These are phyloP conservation scores for Aspergillus coremiiformis DNA, from an alignment of 495 filamentous ascomycete species.

Conservation along the genomic window DNA sequence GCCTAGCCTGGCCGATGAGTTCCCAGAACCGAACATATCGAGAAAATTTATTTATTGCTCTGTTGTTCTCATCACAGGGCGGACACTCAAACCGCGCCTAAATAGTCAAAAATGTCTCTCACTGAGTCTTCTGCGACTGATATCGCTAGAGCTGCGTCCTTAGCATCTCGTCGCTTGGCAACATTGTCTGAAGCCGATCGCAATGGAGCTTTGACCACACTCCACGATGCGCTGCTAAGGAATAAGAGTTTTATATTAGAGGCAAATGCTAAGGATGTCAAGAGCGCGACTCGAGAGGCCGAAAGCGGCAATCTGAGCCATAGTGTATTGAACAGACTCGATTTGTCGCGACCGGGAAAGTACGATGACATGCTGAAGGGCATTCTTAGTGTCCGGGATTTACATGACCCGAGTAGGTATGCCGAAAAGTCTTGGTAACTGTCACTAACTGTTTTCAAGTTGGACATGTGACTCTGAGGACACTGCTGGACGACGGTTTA, in stretches of 20 bases:
- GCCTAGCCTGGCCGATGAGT: too few relatives aligned
- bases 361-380: conserved; percentile 98
- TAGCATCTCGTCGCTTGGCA: conserved; percentile 62
- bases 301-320: conserved; percentile 67
- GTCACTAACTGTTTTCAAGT: conserved; percentile 45
- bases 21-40: too few relatives aligned
- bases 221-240: conserved; percentile 61
- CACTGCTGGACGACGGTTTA: conserved; percentile 81
- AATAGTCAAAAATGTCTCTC: conserved; percentile 69
- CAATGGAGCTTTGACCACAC: conserved; percentile 75
- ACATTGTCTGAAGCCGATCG: conserved; percentile 56
- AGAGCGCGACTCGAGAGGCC: conserved; percentile 62
- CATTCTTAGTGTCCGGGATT: conserved; percentile 77
- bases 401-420: conserved; percentile 78
- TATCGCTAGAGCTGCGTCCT: conserved; percentile 60
- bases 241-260: conserved; percentile 69
- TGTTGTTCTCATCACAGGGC: too few relatives aligned
- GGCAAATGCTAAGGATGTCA: conserved; percentile 78
- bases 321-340: conserved; percentile 85
- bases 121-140: conserved; percentile 63
- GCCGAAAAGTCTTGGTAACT: background rate
- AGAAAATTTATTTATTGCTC: too few relatives aligned
- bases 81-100: too few relatives aligned
- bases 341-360: conserved; percentile 78
- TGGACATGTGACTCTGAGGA: conserved; percentile 75